Evolutionary conservation across 2,329 filamentous ascomycete species (phyloP).

Genomic region (Trichoderma sp.): DNA sequence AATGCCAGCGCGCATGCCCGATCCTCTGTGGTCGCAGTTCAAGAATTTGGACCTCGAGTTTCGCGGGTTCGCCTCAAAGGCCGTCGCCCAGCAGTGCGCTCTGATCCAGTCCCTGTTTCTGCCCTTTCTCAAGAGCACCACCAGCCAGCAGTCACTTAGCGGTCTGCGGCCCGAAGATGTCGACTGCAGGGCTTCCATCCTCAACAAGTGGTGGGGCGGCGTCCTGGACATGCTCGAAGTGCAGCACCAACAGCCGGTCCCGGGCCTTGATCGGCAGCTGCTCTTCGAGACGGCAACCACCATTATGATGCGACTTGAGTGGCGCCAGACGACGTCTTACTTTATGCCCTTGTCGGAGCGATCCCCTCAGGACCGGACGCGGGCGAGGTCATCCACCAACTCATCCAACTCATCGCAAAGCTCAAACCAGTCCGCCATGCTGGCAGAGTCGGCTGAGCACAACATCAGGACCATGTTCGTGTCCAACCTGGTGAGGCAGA

Average conservation of each 20-base stretch:
- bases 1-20: constrained; percentile 46
- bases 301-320: constrained; percentile 87
- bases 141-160: constrained; percentile 65
- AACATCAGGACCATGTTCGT: constrained; percentile 87
- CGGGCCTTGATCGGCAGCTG: constrained; percentile 78
- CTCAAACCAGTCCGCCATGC: constrained; percentile 59
- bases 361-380: constrained; percentile 48
- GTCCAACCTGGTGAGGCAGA: constrained; percentile 77
- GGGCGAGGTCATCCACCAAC: constrained; percentile 48
- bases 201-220: constrained; percentile 90
- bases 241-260: constrained; percentile 66
- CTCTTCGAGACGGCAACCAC: constrained; percentile 77
- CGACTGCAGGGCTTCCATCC: constrained; percentile 73
- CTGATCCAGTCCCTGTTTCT: constrained; percentile 71
- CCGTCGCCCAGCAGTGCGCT: constrained; percentile 70
- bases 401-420: constrained; percentile 64
- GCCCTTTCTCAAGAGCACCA: constrained; percentile 74
- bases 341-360: constrained; percentile 65
- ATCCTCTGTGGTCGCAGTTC: constrained; percentile 58
- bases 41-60: constrained; percentile 53
- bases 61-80: constrained; percentile 68
- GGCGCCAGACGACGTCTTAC: constrained; percentile 71
- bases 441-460: constrained; percentile 73
- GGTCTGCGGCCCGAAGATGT: constrained; percentile 75
- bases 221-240: constrained; percentile 81